phyloP scores from a whole-genome alignment of 2,329 filamentous ascomycete genomes.

The Cordyceps cicadae region DNA sequence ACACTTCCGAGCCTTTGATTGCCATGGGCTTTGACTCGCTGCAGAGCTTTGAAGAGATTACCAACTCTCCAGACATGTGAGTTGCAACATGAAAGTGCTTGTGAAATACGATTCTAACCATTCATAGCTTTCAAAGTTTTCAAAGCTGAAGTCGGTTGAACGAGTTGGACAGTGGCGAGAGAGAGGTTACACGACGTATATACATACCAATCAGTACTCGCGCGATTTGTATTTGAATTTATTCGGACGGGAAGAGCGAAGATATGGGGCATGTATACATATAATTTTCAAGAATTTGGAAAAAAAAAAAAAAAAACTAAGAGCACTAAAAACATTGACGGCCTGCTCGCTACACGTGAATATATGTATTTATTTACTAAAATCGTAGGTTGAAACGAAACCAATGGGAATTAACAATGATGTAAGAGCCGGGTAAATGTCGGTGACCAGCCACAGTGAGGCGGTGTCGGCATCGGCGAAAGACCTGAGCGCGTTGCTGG shows the following conservation, averaged over 20 bases:
- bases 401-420: neutral
- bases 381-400: no score
- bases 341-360: no score
- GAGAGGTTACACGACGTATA: neutral
- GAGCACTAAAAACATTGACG: no score
- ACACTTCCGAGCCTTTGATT: constrained; percentile 62
- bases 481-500: constrained; percentile 10
- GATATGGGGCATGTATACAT: neutral
- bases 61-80: constrained; percentile 49
- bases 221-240: neutral
- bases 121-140: constrained; percentile 11
- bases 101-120: neutral
- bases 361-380: no score
- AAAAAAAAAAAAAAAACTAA: no score
- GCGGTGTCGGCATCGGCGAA: constrained; percentile 14
- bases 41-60: constrained; percentile 76
- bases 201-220: constrained; percentile 1
- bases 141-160: neutral
- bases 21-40: constrained; percentile 74
- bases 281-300: no score
- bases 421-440: constrained; percentile 11
- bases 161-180: neutral
- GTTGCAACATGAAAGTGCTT: constrained; percentile 11
- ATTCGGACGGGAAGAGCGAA: neutral
- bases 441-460: neutral